Percentiles rank a stretch among this genome's conserved stretches.
Evolutionary conservation across 768 basidiomycete species (phyloP).

Genomic region (Agrocybe pediades): DNA sequence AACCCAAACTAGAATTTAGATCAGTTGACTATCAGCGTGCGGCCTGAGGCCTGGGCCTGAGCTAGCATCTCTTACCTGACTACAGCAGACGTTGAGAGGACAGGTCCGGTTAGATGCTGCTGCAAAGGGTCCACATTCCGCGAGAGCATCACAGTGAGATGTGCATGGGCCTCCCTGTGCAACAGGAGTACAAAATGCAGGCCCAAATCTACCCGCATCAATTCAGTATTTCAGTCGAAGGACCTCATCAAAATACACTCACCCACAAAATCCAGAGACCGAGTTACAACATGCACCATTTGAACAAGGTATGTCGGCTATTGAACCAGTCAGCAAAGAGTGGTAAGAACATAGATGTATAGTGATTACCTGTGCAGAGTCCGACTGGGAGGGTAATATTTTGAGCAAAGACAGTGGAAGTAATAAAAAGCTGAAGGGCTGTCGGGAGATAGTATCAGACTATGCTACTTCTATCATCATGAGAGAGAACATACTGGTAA

Average conservation of each 20-base stretch:
- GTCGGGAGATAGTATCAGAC: not conserved
- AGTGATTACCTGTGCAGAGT: not conserved
- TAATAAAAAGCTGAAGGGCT: not conserved
- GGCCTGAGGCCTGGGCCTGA: not conserved
- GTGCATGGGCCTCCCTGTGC: not conserved
- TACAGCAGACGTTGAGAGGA: conserved; percentile 6
- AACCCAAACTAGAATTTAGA: conserved; percentile 4
- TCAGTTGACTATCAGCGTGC: not conserved
- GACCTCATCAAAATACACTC: not conserved
- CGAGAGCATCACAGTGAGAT: conserved; percentile 3
- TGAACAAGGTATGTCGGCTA: conserved; percentile 3
- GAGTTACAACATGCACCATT: conserved; percentile 7
- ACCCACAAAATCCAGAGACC: conserved; percentile 4
- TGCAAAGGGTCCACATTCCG: conserved; percentile 10
- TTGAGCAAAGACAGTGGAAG: not conserved
- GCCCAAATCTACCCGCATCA: not conserved
- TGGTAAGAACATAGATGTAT: not conserved
- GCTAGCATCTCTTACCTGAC: not conserved
- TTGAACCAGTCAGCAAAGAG: not conserved
- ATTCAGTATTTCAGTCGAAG: not conserved
- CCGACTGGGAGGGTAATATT: not conserved
- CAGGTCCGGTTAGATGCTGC: conserved; percentile 4
- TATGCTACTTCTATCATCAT: too few species aligned
- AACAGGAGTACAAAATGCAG: not conserved
- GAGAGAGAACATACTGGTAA: not conserved